Conservation (phyloP, 139 green algal genomes). For the Haematococcus sp. region DNA sequence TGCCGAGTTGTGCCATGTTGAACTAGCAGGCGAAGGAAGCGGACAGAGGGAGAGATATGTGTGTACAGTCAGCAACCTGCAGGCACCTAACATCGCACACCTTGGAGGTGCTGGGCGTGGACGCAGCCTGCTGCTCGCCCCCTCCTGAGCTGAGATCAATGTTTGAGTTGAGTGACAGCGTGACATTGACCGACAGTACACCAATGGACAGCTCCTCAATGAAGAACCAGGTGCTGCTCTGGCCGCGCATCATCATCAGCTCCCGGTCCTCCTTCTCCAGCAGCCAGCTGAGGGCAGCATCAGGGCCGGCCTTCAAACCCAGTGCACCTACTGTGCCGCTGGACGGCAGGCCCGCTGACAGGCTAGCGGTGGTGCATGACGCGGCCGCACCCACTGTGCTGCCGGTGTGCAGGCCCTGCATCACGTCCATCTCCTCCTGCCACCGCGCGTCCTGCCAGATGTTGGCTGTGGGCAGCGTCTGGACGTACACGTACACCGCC, state of each 20-base stretch:
- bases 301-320: not conserved
- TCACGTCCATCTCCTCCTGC: constrained; percentile 47
- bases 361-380: not conserved
- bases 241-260: constrained; percentile 64
- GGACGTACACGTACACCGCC: constrained; percentile 68
- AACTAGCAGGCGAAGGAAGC: not conserved
- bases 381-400: not conserved
- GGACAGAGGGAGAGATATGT: too few relatives aligned
- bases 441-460: constrained; percentile 70
- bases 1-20: too few relatives aligned
- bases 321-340: not conserved
- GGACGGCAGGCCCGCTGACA: not conserved
- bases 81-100: too few relatives aligned
- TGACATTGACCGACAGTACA: constrained; percentile 59
- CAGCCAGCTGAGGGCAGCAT: constrained; percentile 53
- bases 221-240: constrained; percentile 68
- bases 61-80: too few relatives aligned
- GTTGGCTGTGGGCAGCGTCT: constrained; percentile 66
- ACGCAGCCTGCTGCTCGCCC: not conserved
- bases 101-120: not conserved
- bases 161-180: constrained; percentile 56
- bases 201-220: constrained; percentile 28
- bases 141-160: not conserved
- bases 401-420: constrained; percentile 26
- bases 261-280: constrained; percentile 54